Percentiles rank a stretch among this genome's conserved stretches.
Conservation (phyloP, 306 rosid genomes). For the Vicia sativa region DNA sequence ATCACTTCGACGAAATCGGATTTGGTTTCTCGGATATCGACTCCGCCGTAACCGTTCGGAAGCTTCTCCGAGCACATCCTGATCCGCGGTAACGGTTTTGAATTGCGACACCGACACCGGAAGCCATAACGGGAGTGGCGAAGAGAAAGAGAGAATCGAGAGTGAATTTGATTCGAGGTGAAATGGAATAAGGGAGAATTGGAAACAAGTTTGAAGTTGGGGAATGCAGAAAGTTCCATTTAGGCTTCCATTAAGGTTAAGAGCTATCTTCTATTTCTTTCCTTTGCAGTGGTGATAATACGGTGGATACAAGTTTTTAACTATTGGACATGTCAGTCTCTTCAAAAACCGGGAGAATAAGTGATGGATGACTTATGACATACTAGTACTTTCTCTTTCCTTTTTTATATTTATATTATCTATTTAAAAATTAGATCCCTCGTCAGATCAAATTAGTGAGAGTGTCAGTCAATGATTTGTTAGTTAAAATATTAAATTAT, state of each 20-base stretch:
- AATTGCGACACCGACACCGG: conserved; percentile 15
- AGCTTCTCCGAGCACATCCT: conserved; percentile 41
- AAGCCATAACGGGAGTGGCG: conserved; percentile 35
- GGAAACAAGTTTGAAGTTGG: conserved; percentile 42
- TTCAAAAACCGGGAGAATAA: too few relatives aligned
- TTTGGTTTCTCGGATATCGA: conserved; percentile 42
- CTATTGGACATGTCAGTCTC: too few relatives aligned
- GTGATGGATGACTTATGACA: too few relatives aligned
- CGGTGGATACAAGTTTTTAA: too few relatives aligned
- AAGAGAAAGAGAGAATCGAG: conserved; percentile 26
- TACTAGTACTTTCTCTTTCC: too few relatives aligned
- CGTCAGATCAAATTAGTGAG: too few relatives aligned
- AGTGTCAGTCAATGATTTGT: too few relatives aligned
- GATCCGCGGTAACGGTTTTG: conserved; percentile 44
- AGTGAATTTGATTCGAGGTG: conserved; percentile 47
- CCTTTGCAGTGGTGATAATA: too few relatives aligned
- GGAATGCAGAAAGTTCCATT: conserved; percentile 60
- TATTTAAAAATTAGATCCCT: too few relatives aligned
- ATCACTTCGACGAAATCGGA: conserved; percentile 68
- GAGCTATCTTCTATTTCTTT: conserved; percentile 6
- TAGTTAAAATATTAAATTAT: too few relatives aligned
- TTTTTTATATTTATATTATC: too few relatives aligned
- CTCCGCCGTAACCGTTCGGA: conserved; percentile 40
- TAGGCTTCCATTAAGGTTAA: conserved; percentile 30
- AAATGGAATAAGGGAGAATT: conserved; percentile 41